These are phyloP conservation scores for Cryptococcus sp. DNA, from an alignment of 1,284 basidiomycete genomes.

Conservation along the genomic window DNA sequence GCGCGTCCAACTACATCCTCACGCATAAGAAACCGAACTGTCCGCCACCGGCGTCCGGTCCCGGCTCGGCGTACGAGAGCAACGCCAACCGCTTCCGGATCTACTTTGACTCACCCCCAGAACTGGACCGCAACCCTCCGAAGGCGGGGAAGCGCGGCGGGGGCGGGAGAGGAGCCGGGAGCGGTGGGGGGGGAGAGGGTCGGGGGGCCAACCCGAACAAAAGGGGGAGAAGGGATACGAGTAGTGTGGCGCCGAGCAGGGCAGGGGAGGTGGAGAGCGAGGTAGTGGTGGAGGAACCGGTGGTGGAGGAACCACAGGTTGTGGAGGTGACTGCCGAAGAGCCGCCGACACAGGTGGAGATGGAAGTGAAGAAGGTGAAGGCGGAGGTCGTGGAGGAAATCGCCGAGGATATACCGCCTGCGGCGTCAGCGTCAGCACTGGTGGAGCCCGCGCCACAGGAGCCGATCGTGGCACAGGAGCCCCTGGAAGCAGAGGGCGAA, in stretches of 20 bases:
- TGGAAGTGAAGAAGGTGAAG: constrained; percentile 4
- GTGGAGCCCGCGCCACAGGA: background rate
- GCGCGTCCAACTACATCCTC: constrained; percentile 35
- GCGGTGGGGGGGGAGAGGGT: background rate
- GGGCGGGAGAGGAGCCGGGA: background rate
- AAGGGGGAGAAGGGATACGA: constrained; percentile 62
- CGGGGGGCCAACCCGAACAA: constrained; percentile 48
- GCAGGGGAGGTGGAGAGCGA: constrained; percentile 48
- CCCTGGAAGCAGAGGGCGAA: too few relatives aligned
- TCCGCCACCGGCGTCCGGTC: background rate
- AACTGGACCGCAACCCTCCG: constrained; percentile 41
- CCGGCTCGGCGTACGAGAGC: constrained; percentile 18
- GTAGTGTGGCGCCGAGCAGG: constrained; percentile 35
- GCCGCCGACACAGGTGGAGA: constrained; percentile 6
- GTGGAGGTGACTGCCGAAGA: constrained; percentile 3
- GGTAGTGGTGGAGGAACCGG: constrained; percentile 31
- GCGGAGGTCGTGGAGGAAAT: constrained; percentile 3
- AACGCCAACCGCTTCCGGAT: constrained; percentile 50
- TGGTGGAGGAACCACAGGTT: constrained; percentile 4
- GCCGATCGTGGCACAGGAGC: background rate
- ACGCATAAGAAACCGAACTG: constrained; percentile 43
- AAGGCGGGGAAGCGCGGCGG: constrained; percentile 26
- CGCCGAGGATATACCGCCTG: background rate
- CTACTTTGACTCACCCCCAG: constrained; percentile 52
- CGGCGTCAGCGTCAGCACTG: background rate